Evolutionary conservation across 257 asterid genomes (phyloP), one percentile per base, ranked within the genome.

Genomic region (Lavandula angustifolia): DNA sequence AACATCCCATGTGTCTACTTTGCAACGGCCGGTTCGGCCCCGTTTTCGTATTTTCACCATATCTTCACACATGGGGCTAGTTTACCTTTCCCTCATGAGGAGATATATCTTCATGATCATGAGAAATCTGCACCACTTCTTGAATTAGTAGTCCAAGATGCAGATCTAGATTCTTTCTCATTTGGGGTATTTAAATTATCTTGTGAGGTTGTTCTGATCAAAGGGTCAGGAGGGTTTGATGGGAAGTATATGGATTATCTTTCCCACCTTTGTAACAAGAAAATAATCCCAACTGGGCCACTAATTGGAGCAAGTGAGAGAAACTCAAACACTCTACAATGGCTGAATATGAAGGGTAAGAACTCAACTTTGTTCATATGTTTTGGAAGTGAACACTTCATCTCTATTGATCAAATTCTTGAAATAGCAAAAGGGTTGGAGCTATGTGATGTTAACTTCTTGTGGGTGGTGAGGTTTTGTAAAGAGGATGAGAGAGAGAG

Each of bases 341-440:
- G 87, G 87, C 69, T 81, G 58, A 60, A 62, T 32, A 59, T n/a
- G 27, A 78, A 70, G 47, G 49, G 37, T 1, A 18, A 10, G 4
- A 14, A 9, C 7, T 81, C 87, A 1, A 70, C 73, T 4, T 70
- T 81, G 3, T 81, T 58, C 31, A 60, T 73, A 10, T 73, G 80
- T 3, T 78, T 81, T 41, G 87, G 84, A 0, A 78, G 84, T 40
- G 87, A 81, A 54, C 62, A 73, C 18, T 81, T 72, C 76, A 64
- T 78, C 57, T 62, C 64, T 6, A 60, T 67, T 16, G 59, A 60
- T 9, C 72, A 81, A 38, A 67, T 73, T 2, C 59, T 49, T 8
- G 80, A 70, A 9, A 49, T 78, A 29, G 75, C 75, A 7, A 71
- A 62, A 4, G 75, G 80, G 50, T 12, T 78, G 6, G 81, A 72